Conservation (phyloP, 306 rosid genomes). For the Rosa chinensis region DNA sequence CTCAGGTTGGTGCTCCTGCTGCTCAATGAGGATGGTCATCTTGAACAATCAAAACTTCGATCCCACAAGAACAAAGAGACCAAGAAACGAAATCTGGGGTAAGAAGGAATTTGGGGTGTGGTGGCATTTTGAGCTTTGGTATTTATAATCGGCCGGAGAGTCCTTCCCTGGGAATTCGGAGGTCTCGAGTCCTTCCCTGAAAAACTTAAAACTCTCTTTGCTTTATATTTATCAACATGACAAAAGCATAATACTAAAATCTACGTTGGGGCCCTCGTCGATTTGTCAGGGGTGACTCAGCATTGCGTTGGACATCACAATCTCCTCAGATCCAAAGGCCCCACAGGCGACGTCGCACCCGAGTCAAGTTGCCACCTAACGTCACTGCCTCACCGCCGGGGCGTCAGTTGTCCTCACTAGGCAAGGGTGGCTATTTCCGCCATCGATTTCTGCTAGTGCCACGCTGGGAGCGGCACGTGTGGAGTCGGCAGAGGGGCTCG, state of each 20-base stretch:
- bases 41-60: neutral
- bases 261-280: slow-evolving; percentile 9
- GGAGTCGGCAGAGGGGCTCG: neutral
- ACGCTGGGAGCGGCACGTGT: neutral
- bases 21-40: slow-evolving; percentile 68
- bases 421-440: neutral
- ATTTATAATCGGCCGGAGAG: slow-evolving; percentile 84
- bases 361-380: slow-evolving; percentile 29
- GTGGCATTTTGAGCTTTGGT: slow-evolving; percentile 27
- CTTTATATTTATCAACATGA: neutral
- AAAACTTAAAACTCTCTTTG: neutral
- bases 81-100: neutral
- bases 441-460: neutral
- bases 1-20: slow-evolving; percentile 21
- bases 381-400: neutral
- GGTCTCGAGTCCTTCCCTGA: slow-evolving; percentile 72
- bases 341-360: slow-evolving; percentile 39
- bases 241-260: neutral
- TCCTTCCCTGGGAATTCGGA: slow-evolving; percentile 74
- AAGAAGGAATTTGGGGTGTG: neutral
- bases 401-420: slow-evolving; percentile 16
- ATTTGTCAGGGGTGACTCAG: slow-evolving; percentile 43
- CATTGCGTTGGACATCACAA: slow-evolving; percentile 45
- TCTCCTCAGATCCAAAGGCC: neutral
- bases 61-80: slow-evolving; percentile 1